These are phyloP conservation scores for Neofusicoccum sp. DNA, from an alignment of 2,329 filamentous ascomycete species.

Conservation along the genomic window DNA sequence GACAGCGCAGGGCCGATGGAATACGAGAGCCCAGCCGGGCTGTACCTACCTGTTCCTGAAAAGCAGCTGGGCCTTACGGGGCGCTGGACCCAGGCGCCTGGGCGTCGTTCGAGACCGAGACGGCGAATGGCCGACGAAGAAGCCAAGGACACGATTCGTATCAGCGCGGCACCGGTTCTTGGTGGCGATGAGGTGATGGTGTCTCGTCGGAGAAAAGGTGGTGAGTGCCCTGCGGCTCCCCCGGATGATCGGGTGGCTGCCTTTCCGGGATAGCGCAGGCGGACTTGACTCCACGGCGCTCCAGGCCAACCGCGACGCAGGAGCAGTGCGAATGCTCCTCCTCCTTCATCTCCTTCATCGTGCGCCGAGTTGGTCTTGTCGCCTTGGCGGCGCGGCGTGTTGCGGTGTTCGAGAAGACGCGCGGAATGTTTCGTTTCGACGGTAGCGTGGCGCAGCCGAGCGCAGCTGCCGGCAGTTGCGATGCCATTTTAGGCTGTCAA, in stretches of 20 bases:
- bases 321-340: background rate
- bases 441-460: background rate
- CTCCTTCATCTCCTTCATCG: background rate
- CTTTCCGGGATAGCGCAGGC: background rate
- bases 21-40: background rate
- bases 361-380: background rate
- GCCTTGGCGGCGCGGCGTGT: background rate
- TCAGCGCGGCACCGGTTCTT: background rate
- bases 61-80: background rate
- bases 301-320: background rate
- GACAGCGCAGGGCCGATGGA: background rate
- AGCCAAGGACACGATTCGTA: background rate
- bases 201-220: background rate
- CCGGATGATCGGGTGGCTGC: background rate
- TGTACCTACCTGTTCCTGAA: conserved; percentile 11
- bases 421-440: background rate
- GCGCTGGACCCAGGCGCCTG: background rate
- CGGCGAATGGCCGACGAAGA: background rate
- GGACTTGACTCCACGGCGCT: background rate
- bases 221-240: background rate
- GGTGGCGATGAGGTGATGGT: background rate
- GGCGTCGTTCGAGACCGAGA: background rate
- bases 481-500: background rate
- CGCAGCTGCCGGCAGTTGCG: background rate
- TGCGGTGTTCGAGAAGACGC: background rate